These are phyloP conservation scores for Phyllosticta ampelicida DNA, from an alignment of 2,329 filamentous ascomycete species.

Conservation along the genomic window DNA sequence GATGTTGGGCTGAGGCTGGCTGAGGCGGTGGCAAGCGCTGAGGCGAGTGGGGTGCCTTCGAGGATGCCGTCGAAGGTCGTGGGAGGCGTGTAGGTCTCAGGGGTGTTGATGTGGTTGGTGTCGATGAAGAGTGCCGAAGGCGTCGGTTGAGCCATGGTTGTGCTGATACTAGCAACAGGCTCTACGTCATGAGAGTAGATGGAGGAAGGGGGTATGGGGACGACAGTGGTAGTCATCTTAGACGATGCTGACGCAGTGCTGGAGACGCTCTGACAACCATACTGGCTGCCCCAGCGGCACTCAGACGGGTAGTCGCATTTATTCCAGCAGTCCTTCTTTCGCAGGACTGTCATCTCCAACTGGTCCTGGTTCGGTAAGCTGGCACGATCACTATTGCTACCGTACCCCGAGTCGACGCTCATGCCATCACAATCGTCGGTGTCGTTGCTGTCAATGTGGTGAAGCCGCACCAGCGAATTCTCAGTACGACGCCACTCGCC, in stretches of 20 bases:
- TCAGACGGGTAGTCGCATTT: slow-evolving; percentile 37
- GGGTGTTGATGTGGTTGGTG: neutral
- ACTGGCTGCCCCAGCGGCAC: slow-evolving; percentile 29
- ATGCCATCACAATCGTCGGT: neutral
- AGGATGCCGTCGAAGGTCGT: slow-evolving; percentile 15
- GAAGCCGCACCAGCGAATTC: slow-evolving; percentile 10
- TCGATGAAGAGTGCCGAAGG: neutral
- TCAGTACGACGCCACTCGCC: slow-evolving; percentile 32
- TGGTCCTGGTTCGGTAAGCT: neutral
- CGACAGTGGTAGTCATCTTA: neutral
- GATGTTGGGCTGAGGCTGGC: slow-evolving; percentile 12
- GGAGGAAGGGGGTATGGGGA: slow-evolving; percentile 2
- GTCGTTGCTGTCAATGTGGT: slow-evolving; percentile 12
- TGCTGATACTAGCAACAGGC: neutral
- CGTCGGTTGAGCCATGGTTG: neutral
- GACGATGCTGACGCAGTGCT: neutral
- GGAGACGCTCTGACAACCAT: neutral
- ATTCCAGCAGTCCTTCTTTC: slow-evolving; percentile 32
- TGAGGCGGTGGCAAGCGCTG: slow-evolving; percentile 2
- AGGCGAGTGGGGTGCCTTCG: neutral
- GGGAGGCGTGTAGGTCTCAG: neutral
- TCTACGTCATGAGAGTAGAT: neutral
- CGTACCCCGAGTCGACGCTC: slow-evolving; percentile 1
- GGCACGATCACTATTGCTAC: neutral
- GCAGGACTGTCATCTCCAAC: neutral